phyloP scores from a whole-genome alignment of 768 basidiomycete species.

The Termitomyces sp. region DNA sequence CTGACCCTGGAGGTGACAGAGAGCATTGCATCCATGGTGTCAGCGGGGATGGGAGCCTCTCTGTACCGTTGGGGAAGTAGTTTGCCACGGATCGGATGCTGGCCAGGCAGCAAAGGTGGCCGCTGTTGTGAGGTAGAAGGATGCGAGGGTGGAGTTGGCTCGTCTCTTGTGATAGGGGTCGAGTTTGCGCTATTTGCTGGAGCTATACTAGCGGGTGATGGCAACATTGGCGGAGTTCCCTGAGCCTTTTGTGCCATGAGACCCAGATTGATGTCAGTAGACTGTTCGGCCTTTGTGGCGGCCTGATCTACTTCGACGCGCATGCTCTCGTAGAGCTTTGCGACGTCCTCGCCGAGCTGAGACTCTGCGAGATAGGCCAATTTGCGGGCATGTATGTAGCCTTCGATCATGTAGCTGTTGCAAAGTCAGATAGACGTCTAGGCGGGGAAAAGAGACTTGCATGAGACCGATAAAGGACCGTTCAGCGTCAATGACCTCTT shows the following conservation, averaged over 20 bases:
- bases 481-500: conserved; percentile 46
- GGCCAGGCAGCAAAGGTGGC: conserved; percentile 22
- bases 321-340: conserved; percentile 27
- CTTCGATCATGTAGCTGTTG: conserved; percentile 72
- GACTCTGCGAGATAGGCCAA: conserved; percentile 26
- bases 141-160: conserved; percentile 41
- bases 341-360: conserved; percentile 33
- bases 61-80: conserved; percentile 33
- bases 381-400: conserved; percentile 51
- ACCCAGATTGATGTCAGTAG: conserved; percentile 17
- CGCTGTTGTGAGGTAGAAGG: conserved; percentile 28
- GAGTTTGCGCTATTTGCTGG: conserved; percentile 70
- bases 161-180: conserved; percentile 61
- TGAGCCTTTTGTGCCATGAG: conserved; percentile 31
- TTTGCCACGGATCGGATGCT: conserved; percentile 28
- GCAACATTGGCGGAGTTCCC: conserved; percentile 67
- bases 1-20: conserved; percentile 38
- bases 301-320: conserved; percentile 34
- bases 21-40: conserved; percentile 37
- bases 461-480: conserved; percentile 74
- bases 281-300: conserved; percentile 31
- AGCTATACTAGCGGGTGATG: conserved; percentile 68
- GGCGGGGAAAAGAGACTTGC: conserved; percentile 38
- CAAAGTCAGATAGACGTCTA: conserved; percentile 23
- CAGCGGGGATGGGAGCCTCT: conserved; percentile 32